These are phyloP conservation scores for Lipomyces mesembrius DNA, from an alignment of 805 yeast species.

Conservation along the genomic window DNA sequence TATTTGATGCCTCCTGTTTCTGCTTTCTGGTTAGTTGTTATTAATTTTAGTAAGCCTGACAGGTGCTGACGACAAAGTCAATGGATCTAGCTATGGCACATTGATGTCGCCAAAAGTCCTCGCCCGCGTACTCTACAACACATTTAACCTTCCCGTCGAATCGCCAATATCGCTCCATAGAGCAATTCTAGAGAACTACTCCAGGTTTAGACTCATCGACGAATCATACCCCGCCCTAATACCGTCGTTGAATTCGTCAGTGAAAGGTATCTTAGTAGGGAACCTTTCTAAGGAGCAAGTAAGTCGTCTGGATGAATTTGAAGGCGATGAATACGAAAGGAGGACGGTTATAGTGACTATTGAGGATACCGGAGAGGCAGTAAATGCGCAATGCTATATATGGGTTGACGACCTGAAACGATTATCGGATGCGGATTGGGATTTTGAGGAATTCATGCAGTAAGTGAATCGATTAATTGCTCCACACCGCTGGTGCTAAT, in stretches of 20 bases:
- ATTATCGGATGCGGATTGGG: conserved; percentile 36
- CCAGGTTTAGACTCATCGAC: conserved; percentile 26
- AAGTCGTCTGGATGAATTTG: conserved; percentile 37
- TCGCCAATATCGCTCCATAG: conserved; percentile 13
- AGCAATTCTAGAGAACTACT: conserved; percentile 24
- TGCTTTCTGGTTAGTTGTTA: conserved; percentile 22
- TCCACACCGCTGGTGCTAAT: neutral
- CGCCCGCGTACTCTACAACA: conserved; percentile 37
- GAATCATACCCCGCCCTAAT: conserved; percentile 39
- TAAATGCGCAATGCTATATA: conserved; percentile 34
- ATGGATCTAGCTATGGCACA: conserved; percentile 38
- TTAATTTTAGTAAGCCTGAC: neutral
- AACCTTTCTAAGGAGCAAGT: conserved; percentile 27
- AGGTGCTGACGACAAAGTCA: neutral
- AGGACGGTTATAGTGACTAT: conserved; percentile 19
- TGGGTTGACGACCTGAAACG: conserved; percentile 36
- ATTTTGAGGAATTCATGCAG: conserved; percentile 31
- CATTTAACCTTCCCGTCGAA: conserved; percentile 19
- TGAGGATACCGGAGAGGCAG: neutral
- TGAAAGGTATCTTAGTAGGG: conserved; percentile 35
- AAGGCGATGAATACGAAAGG: conserved; percentile 40
- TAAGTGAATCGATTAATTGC: conserved; percentile 9
- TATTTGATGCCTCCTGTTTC: conserved; percentile 14
- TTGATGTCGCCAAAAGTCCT: conserved; percentile 39
- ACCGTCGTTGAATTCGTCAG: conserved; percentile 3